Percentiles rank a stretch among this genome's conserved stretches.
phyloP scores from a whole-genome alignment of 768 basidiomycete genomes.

The Rhodotorula babjevae region DNA sequence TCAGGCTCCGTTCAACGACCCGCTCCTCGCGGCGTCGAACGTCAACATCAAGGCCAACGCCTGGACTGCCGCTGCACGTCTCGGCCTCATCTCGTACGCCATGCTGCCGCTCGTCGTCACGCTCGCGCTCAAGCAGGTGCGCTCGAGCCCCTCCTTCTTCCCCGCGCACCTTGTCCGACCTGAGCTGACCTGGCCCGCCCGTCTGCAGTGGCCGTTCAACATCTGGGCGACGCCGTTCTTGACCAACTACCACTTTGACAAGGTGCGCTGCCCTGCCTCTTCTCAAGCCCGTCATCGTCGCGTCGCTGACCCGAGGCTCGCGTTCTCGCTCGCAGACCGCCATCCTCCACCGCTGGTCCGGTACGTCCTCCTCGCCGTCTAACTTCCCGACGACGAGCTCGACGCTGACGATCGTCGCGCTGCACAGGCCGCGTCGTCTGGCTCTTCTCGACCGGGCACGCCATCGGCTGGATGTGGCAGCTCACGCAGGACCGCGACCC shows the following conservation, averaged over 20 bases:
- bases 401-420: neutral
- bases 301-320: neutral
- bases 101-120: conserved; percentile 66
- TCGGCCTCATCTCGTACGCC: conserved; percentile 67
- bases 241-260: conserved; percentile 68
- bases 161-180: no score
- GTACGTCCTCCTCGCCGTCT: neutral
- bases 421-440: conserved; percentile 60
- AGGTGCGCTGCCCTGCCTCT: conserved; percentile 40
- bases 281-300: neutral
- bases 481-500: conserved; percentile 54
- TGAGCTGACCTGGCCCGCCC: neutral
- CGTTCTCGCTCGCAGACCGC: conserved; percentile 49
- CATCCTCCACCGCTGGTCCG: conserved; percentile 64
- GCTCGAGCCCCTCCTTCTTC: conserved; percentile 8
- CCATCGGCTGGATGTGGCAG: conserved; percentile 66
- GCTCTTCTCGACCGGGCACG: conserved; percentile 60
- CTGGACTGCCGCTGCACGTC: conserved; percentile 66
- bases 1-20: conserved; percentile 43
- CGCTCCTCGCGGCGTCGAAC: conserved; percentile 51
- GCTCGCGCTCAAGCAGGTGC: conserved; percentile 60
- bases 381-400: no score
- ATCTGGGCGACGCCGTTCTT: conserved; percentile 62
- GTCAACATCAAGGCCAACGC: conserved; percentile 63
- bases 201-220: conserved; percentile 59